These are phyloP conservation scores for Vanderwaltozyma yarrowii DNA, from an alignment of 805 yeast genomes.

Conservation along the genomic window DNA sequence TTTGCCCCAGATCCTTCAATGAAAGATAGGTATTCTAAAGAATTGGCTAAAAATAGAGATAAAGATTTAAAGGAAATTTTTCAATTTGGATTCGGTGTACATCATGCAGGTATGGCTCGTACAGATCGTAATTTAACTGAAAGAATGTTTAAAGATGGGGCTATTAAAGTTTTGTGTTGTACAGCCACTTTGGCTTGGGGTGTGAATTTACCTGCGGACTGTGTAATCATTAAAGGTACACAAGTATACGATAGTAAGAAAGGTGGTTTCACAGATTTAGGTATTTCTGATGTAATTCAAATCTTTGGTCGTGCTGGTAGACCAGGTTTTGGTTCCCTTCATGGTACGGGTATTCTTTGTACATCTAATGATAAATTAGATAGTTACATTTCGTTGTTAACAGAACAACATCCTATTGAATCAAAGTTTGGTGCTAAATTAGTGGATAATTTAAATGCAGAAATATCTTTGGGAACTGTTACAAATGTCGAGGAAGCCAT, in stretches of 20 bases:
- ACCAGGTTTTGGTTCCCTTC: slow-evolving; percentile 80
- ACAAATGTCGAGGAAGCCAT: slow-evolving; percentile 91
- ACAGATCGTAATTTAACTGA: slow-evolving; percentile 86
- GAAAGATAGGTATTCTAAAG: slow-evolving; percentile 41
- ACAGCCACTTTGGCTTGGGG: slow-evolving; percentile 99
- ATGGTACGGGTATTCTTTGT: slow-evolving; percentile 86
- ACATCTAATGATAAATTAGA: slow-evolving; percentile 75
- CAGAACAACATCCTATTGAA: slow-evolving; percentile 96
- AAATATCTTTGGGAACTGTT: slow-evolving; percentile 89
- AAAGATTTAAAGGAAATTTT: slow-evolving; percentile 76
- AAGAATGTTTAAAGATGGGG: slow-evolving; percentile 74
- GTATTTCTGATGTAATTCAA: slow-evolving; percentile 94
- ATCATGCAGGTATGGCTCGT: slow-evolving; percentile 95
- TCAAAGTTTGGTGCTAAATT: slow-evolving; percentile 67
- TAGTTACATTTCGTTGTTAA: slow-evolving; percentile 77
- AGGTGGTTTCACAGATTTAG: slow-evolving; percentile 90
- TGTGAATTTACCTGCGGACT: slow-evolving; percentile 96
- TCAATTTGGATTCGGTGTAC: slow-evolving; percentile 77
- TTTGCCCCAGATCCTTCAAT: slow-evolving; percentile 26
- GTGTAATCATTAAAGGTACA: slow-evolving; percentile 92
- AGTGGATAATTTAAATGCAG: slow-evolving; percentile 92
- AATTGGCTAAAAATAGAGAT: slow-evolving; percentile 60
- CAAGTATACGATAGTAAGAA: slow-evolving; percentile 89
- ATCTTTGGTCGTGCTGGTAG: slow-evolving; percentile 99
- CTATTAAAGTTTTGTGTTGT: slow-evolving; percentile 82